Evolutionary conservation across 2,329 filamentous ascomycete species (phyloP).

Genomic region (Herpotrichia juniperi): DNA sequence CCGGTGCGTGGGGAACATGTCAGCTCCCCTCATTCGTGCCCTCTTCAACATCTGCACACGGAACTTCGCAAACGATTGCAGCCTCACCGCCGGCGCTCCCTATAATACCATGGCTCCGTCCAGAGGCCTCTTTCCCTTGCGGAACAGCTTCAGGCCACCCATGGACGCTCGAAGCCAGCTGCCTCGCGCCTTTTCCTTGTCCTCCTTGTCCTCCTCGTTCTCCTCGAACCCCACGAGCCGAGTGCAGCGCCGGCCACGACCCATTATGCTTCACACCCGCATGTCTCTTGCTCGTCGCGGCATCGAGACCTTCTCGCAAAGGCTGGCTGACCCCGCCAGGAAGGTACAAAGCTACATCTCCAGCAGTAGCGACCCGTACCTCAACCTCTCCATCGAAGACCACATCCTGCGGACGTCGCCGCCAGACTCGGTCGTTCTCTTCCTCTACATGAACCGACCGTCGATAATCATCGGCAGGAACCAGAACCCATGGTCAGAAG

Average conservation of each 20-base stretch:
- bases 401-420: constrained; percentile 79
- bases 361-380: constrained; percentile 71
- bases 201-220: too few relatives aligned
- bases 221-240: too few relatives aligned
- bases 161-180: background rate
- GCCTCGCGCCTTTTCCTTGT: too few relatives aligned
- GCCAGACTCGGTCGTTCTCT: constrained; percentile 75
- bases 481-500: constrained; percentile 96
- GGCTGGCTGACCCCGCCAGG: constrained; percentile 35
- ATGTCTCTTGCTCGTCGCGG: constrained; percentile 2
- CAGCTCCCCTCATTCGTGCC: background rate
- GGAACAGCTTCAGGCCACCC: constrained; percentile 1
- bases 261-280: background rate
- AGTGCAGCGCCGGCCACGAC: too few relatives aligned
- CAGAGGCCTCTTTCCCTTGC: constrained; percentile 7
- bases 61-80: background rate
- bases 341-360: constrained; percentile 55
- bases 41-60: background rate
- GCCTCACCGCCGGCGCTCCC: background rate
- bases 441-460: constrained; percentile 87
- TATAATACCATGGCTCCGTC: constrained; percentile 12
- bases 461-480: constrained; percentile 93
- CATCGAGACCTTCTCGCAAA: constrained; percentile 36
- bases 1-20: background rate
- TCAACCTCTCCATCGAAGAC: constrained; percentile 95